Base-by-base conservation (phyloP, 2,329 filamentous ascomycete species). In the Zymoseptoria passerinii region DNA sequence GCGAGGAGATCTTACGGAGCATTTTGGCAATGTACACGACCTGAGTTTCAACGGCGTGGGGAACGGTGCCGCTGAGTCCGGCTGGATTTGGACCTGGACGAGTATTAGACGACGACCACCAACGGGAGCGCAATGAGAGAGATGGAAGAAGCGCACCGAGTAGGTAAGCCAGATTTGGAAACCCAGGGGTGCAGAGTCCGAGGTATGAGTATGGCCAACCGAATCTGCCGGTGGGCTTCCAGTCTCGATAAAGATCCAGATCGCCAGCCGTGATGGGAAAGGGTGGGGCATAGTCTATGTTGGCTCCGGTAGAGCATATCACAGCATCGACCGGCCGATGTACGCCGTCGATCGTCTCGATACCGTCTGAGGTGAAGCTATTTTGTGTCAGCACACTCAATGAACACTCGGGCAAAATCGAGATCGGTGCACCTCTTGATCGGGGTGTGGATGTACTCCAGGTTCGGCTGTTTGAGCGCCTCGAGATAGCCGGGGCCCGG, bases 1-100 rank as follows among this genome's bases (percentile, higher is more conserved):
- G 85, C 3, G 79, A 77, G 0, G 79, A 80, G 0, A 83, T 77
- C 66, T 90, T 90, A 52, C 87, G 83, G 0, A 90, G 74, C 1
- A 89, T 74, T 65, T 86, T 85, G 16, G 86, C 83, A 57, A 83
- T 80, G 69, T 86, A 87, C 0, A 83, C 80, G 1, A 87, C 70
- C 62, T 87, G 83, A 5, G 80, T 84, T 70, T 90, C 88, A 23
- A 86, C 78, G 59, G 78, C 81, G 65, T 88, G 83, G 48, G 64
- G 62, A 3, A 63, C 58, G 18, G 64, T 65, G 3, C 63, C 64
- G 28, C 56, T 60, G 5, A 60, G 58, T 19, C 62, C 64, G 10
- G 59, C 54, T 7, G 64, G 62, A 57, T 65, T 65, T 10, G 64
- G 64, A 40, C 64, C 63, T 63, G 54, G 8, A 48, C 49, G 23